Conservation (phyloP, 129 eudicot genomes). For the Flaveria sonorensis region DNA sequence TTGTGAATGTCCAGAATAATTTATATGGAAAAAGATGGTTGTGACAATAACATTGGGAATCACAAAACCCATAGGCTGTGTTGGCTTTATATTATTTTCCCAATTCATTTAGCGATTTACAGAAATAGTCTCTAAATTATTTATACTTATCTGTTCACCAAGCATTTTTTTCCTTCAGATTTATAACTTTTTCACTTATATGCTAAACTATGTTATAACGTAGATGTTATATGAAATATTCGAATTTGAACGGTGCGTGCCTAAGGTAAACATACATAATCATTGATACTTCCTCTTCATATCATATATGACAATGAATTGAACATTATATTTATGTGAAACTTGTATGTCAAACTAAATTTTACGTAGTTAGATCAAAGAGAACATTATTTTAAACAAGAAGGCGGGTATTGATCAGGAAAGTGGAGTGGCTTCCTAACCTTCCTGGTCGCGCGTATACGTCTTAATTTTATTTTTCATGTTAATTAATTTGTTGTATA, state of each 20-base stretch:
- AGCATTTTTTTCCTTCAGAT: background rate
- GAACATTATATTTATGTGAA: no score
- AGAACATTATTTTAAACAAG: no score
- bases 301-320: background rate
- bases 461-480: background rate
- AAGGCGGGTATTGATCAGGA: no score
- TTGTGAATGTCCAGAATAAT: background rate
- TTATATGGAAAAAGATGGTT: conserved; percentile 8
- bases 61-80: background rate
- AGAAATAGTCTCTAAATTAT: background rate
- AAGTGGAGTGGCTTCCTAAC: no score
- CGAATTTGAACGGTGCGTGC: no score
- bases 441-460: no score
- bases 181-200: background rate
- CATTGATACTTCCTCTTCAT: background rate
- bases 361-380: background rate
- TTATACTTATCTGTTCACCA: background rate
- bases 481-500: background rate
- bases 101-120: background rate
- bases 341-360: background rate
- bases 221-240: no score
- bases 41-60: conserved; percentile 25
- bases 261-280: background rate
- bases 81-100: background rate
- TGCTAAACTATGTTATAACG: no score